These are phyloP conservation scores for Tylopilus plumbeoviolaceoides DNA, from an alignment of 768 basidiomycete genomes.

Conservation along the genomic window DNA sequence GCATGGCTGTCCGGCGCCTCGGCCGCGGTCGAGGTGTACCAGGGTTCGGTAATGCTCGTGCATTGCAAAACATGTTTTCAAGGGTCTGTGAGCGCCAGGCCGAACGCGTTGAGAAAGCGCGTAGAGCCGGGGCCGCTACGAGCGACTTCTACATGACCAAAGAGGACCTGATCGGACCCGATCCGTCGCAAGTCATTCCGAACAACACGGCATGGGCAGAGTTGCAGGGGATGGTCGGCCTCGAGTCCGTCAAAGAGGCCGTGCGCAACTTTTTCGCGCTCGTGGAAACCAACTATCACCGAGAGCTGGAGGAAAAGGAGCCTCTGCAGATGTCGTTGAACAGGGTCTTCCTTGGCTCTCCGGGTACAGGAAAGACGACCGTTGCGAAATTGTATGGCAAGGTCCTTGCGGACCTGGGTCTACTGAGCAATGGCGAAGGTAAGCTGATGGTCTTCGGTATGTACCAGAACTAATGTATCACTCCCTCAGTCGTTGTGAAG, in stretches of 20 bases:
- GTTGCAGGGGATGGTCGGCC: conserved; percentile 50
- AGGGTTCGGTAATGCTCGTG: conserved; percentile 69
- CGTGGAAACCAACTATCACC: conserved; percentile 51
- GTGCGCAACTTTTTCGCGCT: conserved; percentile 44
- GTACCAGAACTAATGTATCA: neutral
- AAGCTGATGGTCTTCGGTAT: neutral
- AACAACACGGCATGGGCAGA: conserved; percentile 48
- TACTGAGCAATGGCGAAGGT: conserved; percentile 77
- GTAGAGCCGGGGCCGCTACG: conserved; percentile 34
- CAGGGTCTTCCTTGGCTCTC: conserved; percentile 61
- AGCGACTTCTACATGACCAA: conserved; percentile 50
- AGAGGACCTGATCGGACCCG: conserved; percentile 64
- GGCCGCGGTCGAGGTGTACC: conserved; percentile 23
- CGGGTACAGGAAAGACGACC: conserved; percentile 70
- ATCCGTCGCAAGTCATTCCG: conserved; percentile 47
- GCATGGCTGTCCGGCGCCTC: conserved; percentile 28
- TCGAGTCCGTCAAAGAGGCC: conserved; percentile 53
- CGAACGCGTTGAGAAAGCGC: conserved; percentile 40
- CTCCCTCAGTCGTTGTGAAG: conserved; percentile 52
- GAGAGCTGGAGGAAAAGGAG: conserved; percentile 54
- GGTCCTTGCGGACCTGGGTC: conserved; percentile 53
- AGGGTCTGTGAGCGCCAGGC: conserved; percentile 52
- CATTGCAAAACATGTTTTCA: conserved; percentile 47
- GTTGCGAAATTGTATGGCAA: conserved; percentile 66
- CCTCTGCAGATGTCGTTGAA: conserved; percentile 56